phyloP scores from a whole-genome alignment of 2,329 filamentous ascomycete species.

The Eutypa lata region DNA sequence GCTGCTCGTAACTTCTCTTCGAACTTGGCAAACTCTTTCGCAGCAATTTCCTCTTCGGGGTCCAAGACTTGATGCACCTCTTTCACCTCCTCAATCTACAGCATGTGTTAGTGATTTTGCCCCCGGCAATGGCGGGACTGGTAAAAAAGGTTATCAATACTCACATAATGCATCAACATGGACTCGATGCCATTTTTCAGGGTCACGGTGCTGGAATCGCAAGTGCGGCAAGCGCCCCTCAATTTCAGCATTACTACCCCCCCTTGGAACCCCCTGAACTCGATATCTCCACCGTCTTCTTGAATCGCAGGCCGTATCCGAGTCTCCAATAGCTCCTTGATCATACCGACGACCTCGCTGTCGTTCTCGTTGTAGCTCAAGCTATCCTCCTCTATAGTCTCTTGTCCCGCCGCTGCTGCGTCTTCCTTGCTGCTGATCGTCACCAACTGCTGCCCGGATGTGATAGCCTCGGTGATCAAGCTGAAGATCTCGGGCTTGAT shows the following conservation, averaged over 20 bases:
- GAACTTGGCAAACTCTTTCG: slow-evolving; percentile 89
- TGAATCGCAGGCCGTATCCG: slow-evolving; percentile 93
- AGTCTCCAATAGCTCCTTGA: slow-evolving; percentile 95
- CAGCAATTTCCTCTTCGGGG: slow-evolving; percentile 83
- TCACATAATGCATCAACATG: slow-evolving; percentile 95
- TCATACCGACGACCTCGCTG: slow-evolving; percentile 94
- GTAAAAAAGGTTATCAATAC: slow-evolving; percentile 32
- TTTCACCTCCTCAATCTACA: slow-evolving; percentile 89
- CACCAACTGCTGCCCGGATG: slow-evolving; percentile 78
- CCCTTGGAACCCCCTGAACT: slow-evolving; percentile 84
- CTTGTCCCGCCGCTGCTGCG: slow-evolving; percentile 39
- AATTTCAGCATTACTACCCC: slow-evolving; percentile 85
- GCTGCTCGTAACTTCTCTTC: slow-evolving; percentile 73
- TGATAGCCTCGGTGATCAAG: slow-evolving; percentile 89
- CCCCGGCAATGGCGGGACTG: background rate
- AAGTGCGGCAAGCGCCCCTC: slow-evolving; percentile 89
- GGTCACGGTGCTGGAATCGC: slow-evolving; percentile 94
- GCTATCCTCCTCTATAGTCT: slow-evolving; percentile 60
- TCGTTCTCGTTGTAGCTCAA: slow-evolving; percentile 86
- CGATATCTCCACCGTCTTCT: slow-evolving; percentile 96
- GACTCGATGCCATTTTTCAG: slow-evolving; percentile 97
- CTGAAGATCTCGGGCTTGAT: slow-evolving; percentile 94
- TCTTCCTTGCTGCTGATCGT: slow-evolving; percentile 63
- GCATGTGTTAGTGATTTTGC: slow-evolving; percentile 24
- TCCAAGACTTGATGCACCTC: slow-evolving; percentile 89